Percentiles rank a stretch among this genome's conserved stretches.
Conservation (phyloP, 179 eudicot species). For the Camellia oleifera region DNA sequence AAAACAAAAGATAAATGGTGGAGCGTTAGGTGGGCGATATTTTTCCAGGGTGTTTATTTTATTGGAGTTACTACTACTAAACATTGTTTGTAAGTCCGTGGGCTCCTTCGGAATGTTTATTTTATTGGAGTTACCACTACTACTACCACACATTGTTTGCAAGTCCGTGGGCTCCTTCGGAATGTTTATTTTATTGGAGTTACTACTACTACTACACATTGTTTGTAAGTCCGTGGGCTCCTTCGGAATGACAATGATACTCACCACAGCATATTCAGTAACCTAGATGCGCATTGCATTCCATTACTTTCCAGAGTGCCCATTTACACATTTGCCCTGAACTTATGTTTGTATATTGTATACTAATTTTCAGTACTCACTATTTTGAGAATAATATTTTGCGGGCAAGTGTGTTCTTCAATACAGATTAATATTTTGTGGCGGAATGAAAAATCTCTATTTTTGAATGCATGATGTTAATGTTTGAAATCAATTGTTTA, state of each 20-base stretch:
- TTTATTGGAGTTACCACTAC: no score
- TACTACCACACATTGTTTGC: not conserved
- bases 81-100: slow-evolving; percentile 8
- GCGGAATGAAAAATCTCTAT: no score
- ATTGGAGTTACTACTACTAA: not conserved
- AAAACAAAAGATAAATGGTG: not conserved
- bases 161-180: not conserved
- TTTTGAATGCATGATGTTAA: no score
- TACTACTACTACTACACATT: not conserved
- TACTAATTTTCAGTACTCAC: no score
- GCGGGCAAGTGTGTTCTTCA: no score
- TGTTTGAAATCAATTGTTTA: no score
- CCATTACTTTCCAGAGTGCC: not conserved
- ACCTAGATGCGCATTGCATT: not conserved
- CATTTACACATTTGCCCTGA: not conserved
- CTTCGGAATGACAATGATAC: not conserved
- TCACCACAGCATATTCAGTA: slow-evolving; percentile 4
- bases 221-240: slow-evolving; percentile 10
- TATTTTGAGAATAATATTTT: no score
- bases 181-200: not conserved
- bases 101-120: not conserved
- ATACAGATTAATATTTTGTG: no score
- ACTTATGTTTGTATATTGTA: not conserved
- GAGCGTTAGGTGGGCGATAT: slow-evolving; percentile 2
- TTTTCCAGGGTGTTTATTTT: not conserved